Evolutionary conservation across 257 asterid species (phyloP).

Genomic region (Prunella vulgaris): DNA sequence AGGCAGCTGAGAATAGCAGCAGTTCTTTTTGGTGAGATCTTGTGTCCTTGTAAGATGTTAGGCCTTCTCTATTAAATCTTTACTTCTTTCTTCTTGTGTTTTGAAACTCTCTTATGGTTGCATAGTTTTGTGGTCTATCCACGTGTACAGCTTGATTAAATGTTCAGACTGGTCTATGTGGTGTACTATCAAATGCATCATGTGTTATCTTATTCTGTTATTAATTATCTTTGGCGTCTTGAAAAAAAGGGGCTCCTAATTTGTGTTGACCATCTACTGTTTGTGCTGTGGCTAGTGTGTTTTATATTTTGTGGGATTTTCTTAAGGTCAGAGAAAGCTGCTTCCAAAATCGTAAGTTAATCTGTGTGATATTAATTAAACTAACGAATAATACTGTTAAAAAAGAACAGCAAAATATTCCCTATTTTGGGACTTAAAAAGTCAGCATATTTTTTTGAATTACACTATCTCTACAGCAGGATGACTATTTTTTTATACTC

Average conservation of each 20-base stretch:
- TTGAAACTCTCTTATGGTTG: background rate
- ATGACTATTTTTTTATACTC: background rate
- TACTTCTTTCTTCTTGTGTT: background rate
- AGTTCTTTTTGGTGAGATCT: constrained; percentile 67
- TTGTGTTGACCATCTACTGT: background rate
- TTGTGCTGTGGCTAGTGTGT: too few species aligned
- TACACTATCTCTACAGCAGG: background rate
- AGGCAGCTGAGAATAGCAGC: constrained; percentile 84
- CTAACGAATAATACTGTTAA: background rate
- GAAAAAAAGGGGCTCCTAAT: background rate
- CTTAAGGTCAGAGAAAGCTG: background rate
- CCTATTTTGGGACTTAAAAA: background rate
- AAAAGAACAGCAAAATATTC: background rate
- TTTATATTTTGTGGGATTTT: too few species aligned
- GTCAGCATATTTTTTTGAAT: background rate
- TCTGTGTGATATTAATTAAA: background rate
- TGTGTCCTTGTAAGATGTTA: background rate
- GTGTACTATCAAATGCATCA: background rate
- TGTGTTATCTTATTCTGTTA: background rate
- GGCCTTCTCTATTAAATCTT: background rate
- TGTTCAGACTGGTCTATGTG: background rate
- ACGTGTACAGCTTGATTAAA: background rate
- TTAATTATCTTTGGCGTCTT: background rate
- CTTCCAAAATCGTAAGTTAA: background rate
- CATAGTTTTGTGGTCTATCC: constrained; percentile 6